Conservation (phyloP, 176 grass and related monocot genomes). For the Neostapfia colusana region DNA sequence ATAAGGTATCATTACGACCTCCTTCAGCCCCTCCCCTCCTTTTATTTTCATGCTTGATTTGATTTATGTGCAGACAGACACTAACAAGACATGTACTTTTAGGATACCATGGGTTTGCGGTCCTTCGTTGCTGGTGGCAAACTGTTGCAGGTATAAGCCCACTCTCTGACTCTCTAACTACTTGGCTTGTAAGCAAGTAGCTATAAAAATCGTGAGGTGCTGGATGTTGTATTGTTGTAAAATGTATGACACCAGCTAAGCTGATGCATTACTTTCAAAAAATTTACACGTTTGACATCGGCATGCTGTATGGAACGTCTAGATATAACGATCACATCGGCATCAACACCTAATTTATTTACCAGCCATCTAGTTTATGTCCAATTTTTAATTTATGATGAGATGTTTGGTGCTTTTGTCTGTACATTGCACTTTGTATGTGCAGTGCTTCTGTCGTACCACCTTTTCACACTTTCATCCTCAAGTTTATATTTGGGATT, state of each 20-base stretch:
- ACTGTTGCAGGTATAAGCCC: constrained; percentile 75
- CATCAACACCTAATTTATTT: not conserved
- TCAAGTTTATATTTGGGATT: not conserved
- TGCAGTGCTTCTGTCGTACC: not conserved
- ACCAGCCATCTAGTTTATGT: not conserved
- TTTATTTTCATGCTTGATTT: constrained; percentile 9
- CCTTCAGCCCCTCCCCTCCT: not conserved
- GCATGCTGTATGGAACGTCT: constrained; percentile 1
- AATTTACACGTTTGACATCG: not conserved
- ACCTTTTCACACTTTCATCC: not conserved
- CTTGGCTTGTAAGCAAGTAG: not conserved
- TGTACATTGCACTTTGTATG: not conserved
- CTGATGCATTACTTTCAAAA: not conserved
- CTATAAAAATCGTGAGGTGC: not conserved
- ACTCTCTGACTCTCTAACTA: not conserved
- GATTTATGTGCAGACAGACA: constrained; percentile 17
- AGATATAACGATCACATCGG: not conserved
- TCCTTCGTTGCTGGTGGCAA: constrained; percentile 92
- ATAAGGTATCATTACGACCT: constrained; percentile 52
- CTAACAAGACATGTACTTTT: constrained; percentile 26
- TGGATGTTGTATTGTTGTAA: not conserved
- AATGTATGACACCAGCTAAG: not conserved
- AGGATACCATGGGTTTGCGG: constrained; percentile 84
- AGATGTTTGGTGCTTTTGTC: not conserved
- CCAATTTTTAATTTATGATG: not conserved